Conservation (phyloP, 2,329 filamentous ascomycete genomes). For the Colletotrichum shisoi region DNA sequence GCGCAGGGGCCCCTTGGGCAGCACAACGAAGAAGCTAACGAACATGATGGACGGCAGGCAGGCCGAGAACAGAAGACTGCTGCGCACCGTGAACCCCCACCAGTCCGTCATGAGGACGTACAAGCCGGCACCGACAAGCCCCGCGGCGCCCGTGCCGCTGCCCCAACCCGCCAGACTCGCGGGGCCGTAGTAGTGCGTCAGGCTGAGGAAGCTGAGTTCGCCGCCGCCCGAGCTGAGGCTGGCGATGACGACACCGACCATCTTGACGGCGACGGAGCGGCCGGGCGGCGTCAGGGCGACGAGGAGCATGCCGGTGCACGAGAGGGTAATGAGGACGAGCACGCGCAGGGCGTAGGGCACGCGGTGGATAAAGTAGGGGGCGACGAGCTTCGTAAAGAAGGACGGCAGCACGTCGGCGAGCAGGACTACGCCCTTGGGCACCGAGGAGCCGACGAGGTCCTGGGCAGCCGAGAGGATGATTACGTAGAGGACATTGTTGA, state of each 20-base stretch:
- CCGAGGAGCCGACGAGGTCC: slow-evolving; percentile 87
- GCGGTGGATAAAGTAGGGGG: slow-evolving; percentile 91
- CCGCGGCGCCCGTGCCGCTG: slow-evolving; percentile 88
- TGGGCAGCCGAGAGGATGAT: slow-evolving; percentile 95
- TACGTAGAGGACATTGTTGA: slow-evolving; percentile 98
- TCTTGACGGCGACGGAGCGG: slow-evolving; percentile 73
- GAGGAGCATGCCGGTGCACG: slow-evolving; percentile 85
- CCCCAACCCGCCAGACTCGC: slow-evolving; percentile 91
- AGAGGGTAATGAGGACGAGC: slow-evolving; percentile 75
- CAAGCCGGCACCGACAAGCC: slow-evolving; percentile 82
- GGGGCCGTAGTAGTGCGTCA: slow-evolving; percentile 92
- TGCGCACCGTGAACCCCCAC: slow-evolving; percentile 75
- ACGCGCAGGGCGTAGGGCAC: slow-evolving; percentile 83
- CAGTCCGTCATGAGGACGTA: slow-evolving; percentile 88
- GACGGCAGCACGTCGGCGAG: slow-evolving; percentile 92
- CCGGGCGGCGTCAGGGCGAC: slow-evolving; percentile 79
- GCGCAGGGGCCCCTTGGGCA: slow-evolving; percentile 74
- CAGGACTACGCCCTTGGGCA: slow-evolving; percentile 91
- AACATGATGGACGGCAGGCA: slow-evolving; percentile 84
- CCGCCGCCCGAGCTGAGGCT: slow-evolving; percentile 86
- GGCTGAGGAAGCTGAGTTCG: slow-evolving; percentile 86
- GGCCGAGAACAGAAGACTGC: slow-evolving; percentile 78
- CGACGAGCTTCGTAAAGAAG: slow-evolving; percentile 85
- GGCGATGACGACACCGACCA: slow-evolving; percentile 83
- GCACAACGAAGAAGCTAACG: slow-evolving; percentile 80